Percentiles rank a stretch among this genome's conserved stretches.
Conservation (phyloP, 164 flowering plant species). For the Stephania yunnanensis region DNA sequence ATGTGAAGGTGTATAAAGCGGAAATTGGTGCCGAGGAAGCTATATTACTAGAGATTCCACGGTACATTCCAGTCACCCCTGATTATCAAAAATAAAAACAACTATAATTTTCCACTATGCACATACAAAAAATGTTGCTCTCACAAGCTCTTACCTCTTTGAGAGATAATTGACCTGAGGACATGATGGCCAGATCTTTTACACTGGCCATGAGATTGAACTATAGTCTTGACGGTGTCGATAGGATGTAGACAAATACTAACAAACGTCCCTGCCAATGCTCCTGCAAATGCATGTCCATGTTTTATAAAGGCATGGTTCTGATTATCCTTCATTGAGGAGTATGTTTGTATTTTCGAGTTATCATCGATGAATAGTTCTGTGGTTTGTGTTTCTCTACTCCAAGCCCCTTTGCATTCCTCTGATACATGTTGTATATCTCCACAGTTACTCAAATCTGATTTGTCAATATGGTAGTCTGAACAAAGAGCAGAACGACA, state of each 20-base stretch:
- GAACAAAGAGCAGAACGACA: slow-evolving; percentile 24
- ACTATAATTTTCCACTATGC: not conserved
- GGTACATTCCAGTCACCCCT: slow-evolving; percentile 86
- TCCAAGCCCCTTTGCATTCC: slow-evolving; percentile 15
- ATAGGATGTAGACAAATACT: slow-evolving; percentile 95
- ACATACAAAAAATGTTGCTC: not conserved
- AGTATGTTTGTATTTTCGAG: slow-evolving; percentile 13
- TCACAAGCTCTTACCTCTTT: slow-evolving; percentile 56
- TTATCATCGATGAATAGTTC: slow-evolving; percentile 16
- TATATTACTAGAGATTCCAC: slow-evolving; percentile 89
- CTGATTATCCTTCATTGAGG: slow-evolving; percentile 24
- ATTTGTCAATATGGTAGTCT: slow-evolving; percentile 23
- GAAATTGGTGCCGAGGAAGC: slow-evolving; percentile 95
- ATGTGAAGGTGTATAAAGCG: slow-evolving; percentile 87
- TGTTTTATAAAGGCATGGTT: slow-evolving; percentile 42
- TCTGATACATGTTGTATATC: slow-evolving; percentile 13
- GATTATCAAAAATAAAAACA: slow-evolving; percentile 14
- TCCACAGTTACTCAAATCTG: slow-evolving; percentile 20
- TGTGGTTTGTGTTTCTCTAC: slow-evolving; percentile 11
- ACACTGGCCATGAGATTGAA: slow-evolving; percentile 59
- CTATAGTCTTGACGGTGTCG: slow-evolving; percentile 85
- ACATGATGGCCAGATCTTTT: slow-evolving; percentile 46
- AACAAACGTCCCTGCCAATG: slow-evolving; percentile 82
- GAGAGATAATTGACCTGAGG: slow-evolving; percentile 67
- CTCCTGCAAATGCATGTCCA: slow-evolving; percentile 96